A percentile compares a stretch with the other conserved stretches of the same genome.
phyloP scores from a whole-genome alignment of 495 filamentous ascomycete species.

The Hyaloscypha variabilis region DNA sequence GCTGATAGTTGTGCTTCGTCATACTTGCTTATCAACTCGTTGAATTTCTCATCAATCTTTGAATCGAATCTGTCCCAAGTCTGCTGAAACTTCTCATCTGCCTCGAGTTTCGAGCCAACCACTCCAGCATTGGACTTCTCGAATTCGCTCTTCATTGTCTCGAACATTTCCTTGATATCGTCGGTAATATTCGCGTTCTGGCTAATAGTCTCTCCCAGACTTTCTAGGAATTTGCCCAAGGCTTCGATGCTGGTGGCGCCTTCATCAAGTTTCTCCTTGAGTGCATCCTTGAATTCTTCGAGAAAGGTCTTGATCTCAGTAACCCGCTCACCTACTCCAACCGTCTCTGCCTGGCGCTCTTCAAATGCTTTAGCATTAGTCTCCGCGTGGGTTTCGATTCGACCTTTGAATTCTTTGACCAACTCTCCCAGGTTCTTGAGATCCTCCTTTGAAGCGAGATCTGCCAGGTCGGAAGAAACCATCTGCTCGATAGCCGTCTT shows the following conservation, averaged over 20 bases:
- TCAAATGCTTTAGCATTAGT: constrained; percentile 79
- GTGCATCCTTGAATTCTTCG: constrained; percentile 49
- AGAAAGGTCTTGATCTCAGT: constrained; percentile 52
- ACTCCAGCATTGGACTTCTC: constrained; percentile 72
- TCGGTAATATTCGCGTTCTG: constrained; percentile 53
- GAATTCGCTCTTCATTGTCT: constrained; percentile 79
- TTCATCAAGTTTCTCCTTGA: constrained; percentile 54
- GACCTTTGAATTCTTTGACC: constrained; percentile 71
- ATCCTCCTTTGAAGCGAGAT: constrained; percentile 65
- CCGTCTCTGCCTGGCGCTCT: constrained; percentile 62
- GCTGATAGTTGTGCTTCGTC: constrained; percentile 74
- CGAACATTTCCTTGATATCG: constrained; percentile 78
- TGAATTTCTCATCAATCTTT: constrained; percentile 81
- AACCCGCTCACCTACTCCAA: constrained; percentile 51
- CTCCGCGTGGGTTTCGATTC: constrained; percentile 68
- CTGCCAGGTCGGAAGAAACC: constrained; percentile 64
- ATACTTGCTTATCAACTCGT: constrained; percentile 76
- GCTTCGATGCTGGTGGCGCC: constrained; percentile 50
- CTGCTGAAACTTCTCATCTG: constrained; percentile 75
- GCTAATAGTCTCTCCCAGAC: constrained; percentile 60
- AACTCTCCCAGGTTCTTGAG: constrained; percentile 53
- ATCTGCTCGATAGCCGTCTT: constrained; percentile 75
- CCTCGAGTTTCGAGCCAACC: constrained; percentile 69
- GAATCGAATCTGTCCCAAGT: constrained; percentile 68
- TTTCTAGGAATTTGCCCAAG: constrained; percentile 61